Evolutionary conservation across 2,329 filamentous ascomycete genomes (phyloP), one percentile per base, ranked within the genome.

Genomic region (Aspergillus versicolor): DNA sequence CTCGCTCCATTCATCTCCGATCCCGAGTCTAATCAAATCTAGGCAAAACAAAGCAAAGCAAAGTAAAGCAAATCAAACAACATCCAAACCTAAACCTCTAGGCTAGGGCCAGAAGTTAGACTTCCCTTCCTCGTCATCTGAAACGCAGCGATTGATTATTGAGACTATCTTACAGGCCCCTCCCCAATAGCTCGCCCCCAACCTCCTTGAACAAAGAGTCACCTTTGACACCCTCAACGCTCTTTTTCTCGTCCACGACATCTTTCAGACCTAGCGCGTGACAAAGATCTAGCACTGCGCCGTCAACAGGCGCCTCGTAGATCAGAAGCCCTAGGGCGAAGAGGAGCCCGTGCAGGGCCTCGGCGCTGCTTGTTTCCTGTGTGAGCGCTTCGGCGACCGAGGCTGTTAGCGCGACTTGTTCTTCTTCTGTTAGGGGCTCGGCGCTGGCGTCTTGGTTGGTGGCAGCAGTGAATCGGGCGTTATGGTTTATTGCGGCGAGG

Each of bases 331-430:
- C 93, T 17, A 96, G 72, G 2, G 89, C 88, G 15, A 92, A 79
- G 34, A 96, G 66, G 72, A 92, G 85, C 0, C 91, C 91, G 67
- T 89, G 89, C 13, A 92, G 73, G 0, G 89, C 89, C 66, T 96
- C 92, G 11, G 72, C 72, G 70, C 76, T 82, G 62, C 82, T 71
- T 46, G 73, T 73, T 58, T 85, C 82, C 5, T 74, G 73, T 17
- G 70, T 71, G 0, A 93, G 84, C 2, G 89, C 88, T 73, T 97
- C 92, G 1, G 96, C 76, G 7, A 94, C 76, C 1, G 90, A 89
- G 0, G 92, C 92, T 0, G 89, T 85, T 5, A 97, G 78, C 72
- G 96, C 92, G 1, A 95, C 84, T 68, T 94, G 88, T 57, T 89
- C 86, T 3, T 81, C 83, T 38, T 91, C 88, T 0, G 85, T 78